Evolutionary conservation across 257 asterid species (phyloP), one percentile per base, ranked within the genome.

Genomic region (Scutellaria barbata): DNA sequence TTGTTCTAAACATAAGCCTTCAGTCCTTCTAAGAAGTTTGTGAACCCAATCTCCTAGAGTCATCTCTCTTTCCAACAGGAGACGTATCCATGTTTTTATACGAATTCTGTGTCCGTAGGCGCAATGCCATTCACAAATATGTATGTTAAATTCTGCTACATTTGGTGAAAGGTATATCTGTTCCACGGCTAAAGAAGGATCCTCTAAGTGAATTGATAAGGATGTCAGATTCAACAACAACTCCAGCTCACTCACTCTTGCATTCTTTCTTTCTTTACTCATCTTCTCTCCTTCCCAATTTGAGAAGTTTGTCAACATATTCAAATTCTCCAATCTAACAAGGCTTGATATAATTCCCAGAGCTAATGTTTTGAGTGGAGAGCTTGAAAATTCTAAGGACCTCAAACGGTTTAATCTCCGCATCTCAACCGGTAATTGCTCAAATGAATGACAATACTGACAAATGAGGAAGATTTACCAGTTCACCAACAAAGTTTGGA

Each of bases 311-410:
- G n/a, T n/a, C n/a, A n/a, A n/a, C n/a, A n/a, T n/a, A n/a, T n/a
- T n/a, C n/a, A n/a, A 67, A 39, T 51, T 62, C 40, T 67, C 60
- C 60, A 47, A 35, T 10, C 1, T 12, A 47, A 66, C 56, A 12
- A 69, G 39, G 6, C 43, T 56, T 69, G 74, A 57, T 43, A 69
- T 43, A 10, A 69, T 18, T n/a, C 68, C 60, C 3, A 68, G 68
- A 8, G 25, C 68, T 10, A 59, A 16, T 59, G 17, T 47, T 17
- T 6, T 16, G 1, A 47, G 68, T 1, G 1, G 16, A 0, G 0
- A 43, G 5, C 1, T 0, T 7, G 14, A 47, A 46, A 71, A 1
- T 2, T 72, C 45, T 20, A 71, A 16, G 42, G 39, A 17, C 50
- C 9, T 72, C 4, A 72, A 42, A 1, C 16, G 63, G 0, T 12